These are phyloP conservation scores for Citropsis articulata DNA, from an alignment of 345 rosid genomes.

Conservation along the genomic window DNA sequence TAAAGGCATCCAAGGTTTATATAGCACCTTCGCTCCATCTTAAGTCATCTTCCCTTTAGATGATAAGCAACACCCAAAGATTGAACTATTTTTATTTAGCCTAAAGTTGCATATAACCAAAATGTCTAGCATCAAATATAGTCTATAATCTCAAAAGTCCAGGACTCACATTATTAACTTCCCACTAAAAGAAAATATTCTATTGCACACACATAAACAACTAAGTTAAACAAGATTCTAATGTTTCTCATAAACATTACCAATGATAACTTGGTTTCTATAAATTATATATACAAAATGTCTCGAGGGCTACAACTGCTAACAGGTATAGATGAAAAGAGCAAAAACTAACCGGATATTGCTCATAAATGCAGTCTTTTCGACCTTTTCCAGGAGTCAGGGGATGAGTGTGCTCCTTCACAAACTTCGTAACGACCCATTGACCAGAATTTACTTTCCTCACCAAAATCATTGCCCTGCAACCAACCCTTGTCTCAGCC, in stretches of 20 bases:
- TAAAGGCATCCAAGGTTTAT: not conserved
- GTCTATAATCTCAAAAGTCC: not conserved
- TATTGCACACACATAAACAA: not conserved
- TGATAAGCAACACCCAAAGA: not conserved
- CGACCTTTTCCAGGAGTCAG: constrained; percentile 86
- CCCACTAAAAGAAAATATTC: not conserved
- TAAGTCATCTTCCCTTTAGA: not conserved
- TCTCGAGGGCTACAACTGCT: not conserved
- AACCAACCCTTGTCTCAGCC: constrained; percentile 96
- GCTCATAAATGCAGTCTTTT: constrained; percentile 90
- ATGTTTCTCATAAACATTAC: not conserved
- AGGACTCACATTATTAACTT: not conserved
- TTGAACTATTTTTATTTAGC: not conserved
- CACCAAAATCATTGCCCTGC: constrained; percentile 98
- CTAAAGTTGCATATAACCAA: not conserved
- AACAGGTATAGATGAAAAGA: not conserved
- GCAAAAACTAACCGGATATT: constrained; percentile 82
- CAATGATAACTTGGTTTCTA: not conserved
- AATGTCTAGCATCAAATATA: not conserved
- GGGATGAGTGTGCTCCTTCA: constrained; percentile 87
- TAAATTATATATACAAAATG: not conserved
- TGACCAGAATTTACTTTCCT: constrained; percentile 88
- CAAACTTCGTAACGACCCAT: constrained; percentile 91
- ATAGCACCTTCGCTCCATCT: not conserved
- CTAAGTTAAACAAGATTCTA: not conserved